Evolutionary conservation across 2,329 filamentous ascomycete genomes (phyloP), one percentile per base, ranked within the genome.

Genomic region (Alternaria hordeiaustralica): DNA sequence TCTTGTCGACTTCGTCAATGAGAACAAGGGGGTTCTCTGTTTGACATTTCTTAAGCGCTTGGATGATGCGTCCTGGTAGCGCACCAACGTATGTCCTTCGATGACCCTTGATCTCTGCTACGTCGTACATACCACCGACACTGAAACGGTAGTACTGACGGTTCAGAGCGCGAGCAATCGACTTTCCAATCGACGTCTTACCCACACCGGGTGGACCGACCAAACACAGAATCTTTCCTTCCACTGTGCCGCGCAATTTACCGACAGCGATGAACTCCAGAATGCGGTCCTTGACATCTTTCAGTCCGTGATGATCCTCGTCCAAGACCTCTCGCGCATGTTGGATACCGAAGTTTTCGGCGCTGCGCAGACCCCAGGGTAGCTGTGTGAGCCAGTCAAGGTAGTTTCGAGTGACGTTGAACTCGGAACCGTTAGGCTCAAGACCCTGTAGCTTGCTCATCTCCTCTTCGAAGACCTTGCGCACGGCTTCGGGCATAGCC

Each of bases 141-240:
- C 94, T 97, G 86, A 99, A 99, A 71, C 96, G 89, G 84, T 99
- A 99, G 84, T 99, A 99, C 77, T 99, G 91, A 63, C 96, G 87
- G 82, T 97, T 97, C 61, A 99, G 84, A 26, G 96, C 96, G 59
- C 95, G 89, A 15, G 96, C 96, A 73, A 99, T 97, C 0, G 94
- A 98, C 81, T 99, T 99, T 78, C 96, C 96, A 71, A 99, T 99
- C 80, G 94, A 97, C 3, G 96, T 99, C 85, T 99, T 99, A 74
- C 96, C 96, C 25, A 99, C 96, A 84, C 96, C 96, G 18, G 96
- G 96, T 56, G 96, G 96, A 1, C 96, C 96, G 59, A 99, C 96
- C 77, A 99, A 95, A 82, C 96, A 99, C 43, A 99, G 84, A 58
- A 99, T 99, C 83, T 99, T 99, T 78, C 96, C 96, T 81, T 99